Conservation (phyloP, 2,329 filamentous ascomycete genomes). For the Fusarium hainanense region DNA sequence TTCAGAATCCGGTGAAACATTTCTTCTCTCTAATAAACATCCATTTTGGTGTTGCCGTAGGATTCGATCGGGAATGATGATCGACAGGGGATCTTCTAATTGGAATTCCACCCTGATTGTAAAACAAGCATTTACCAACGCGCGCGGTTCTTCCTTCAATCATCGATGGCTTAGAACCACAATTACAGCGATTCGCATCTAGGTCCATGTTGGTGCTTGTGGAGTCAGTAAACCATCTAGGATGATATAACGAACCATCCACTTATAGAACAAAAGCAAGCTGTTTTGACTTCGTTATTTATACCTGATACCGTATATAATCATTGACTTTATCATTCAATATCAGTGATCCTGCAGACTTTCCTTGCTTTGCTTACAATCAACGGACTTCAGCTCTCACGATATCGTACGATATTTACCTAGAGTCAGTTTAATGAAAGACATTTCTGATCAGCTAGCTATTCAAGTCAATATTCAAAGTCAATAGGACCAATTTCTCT, state of each 20-base stretch:
- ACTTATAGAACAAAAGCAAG: background rate
- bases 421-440: no score
- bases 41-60: background rate
- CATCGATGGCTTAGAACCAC: background rate
- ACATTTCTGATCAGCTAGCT: background rate
- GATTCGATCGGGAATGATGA: conserved; percentile 19
- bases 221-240: background rate
- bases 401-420: background rate
- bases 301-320: background rate
- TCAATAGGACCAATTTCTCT: background rate
- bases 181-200: background rate
- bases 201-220: background rate
- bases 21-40: conserved; percentile 1
- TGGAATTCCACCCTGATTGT: background rate
- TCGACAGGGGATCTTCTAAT: conserved; percentile 32
- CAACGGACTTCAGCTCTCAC: background rate
- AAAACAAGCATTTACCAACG: background rate
- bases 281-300: background rate
- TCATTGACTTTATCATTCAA: background rate
- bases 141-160: background rate
- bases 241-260: background rate
- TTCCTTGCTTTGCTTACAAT: no score
- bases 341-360: background rate
- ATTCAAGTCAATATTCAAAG: background rate
- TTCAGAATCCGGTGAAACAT: conserved; percentile 32